Percentiles rank a stretch among this genome's conserved stretches.
Conservation (phyloP, 306 rosid genomes). For the Amphicarpaea edgeworthii region DNA sequence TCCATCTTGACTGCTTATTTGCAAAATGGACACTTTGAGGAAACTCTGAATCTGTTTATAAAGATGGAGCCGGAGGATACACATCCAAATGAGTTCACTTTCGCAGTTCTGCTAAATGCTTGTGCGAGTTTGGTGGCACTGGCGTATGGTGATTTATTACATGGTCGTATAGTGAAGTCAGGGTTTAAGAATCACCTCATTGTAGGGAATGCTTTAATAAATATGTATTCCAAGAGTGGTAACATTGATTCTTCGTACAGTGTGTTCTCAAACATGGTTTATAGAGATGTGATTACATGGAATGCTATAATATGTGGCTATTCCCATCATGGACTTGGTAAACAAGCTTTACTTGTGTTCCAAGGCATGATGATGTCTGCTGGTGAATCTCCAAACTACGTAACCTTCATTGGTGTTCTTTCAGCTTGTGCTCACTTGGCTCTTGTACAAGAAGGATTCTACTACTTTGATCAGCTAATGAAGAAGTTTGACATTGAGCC, state of each 20-base stretch:
- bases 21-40: background rate
- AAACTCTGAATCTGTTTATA: background rate
- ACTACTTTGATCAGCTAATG: background rate
- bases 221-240: background rate
- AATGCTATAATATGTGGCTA: background rate
- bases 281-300: background rate
- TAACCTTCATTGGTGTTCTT: background rate
- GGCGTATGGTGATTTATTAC: background rate
- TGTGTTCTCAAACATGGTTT: constrained; percentile 1
- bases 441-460: background rate
- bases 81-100: background rate
- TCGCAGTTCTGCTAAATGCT: constrained; percentile 3
- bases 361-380: background rate
- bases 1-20: background rate
- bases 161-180: background rate
- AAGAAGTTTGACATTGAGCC: background rate
- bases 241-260: background rate
- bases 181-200: background rate
- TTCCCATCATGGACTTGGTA: background rate
- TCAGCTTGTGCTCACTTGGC: constrained; percentile 5
- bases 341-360: background rate
- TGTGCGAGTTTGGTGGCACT: background rate
- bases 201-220: background rate
- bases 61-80: background rate
- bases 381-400: background rate